phyloP scores from a whole-genome alignment of 495 filamentous ascomycete genomes.

The Paragyromitra xinjiangensis region DNA sequence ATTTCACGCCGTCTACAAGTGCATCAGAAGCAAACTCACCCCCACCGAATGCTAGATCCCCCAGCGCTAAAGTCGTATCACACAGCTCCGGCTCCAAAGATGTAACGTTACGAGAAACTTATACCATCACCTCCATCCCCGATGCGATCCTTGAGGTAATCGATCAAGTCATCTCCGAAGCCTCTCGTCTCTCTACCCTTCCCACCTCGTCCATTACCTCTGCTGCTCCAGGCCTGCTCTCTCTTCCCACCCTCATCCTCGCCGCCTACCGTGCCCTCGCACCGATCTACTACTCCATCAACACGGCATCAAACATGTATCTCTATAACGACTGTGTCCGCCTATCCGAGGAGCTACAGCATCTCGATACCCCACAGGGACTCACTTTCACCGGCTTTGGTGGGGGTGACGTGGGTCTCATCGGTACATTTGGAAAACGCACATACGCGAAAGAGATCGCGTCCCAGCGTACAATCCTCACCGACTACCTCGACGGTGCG shows the following conservation, averaged over 20 bases:
- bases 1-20: conserved; percentile 33
- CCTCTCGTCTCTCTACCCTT: conserved; percentile 50
- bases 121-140: conserved; percentile 86
- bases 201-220: conserved; percentile 68
- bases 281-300: conserved; percentile 75
- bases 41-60: conserved; percentile 27
- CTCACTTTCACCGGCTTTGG: conserved; percentile 51
- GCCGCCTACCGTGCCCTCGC: conserved; percentile 92
- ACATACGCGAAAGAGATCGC: conserved; percentile 89
- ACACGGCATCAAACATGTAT: conserved; percentile 64
- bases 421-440: conserved; percentile 81
- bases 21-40: conserved; percentile 28
- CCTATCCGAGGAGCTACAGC: conserved; percentile 71
- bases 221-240: conserved; percentile 77
- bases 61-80: neutral
- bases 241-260: conserved; percentile 81
- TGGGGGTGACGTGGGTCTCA: conserved; percentile 74
- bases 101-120: conserved; percentile 83
- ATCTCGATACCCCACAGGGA: neutral
- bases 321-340: conserved; percentile 92
- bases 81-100: conserved; percentile 60
- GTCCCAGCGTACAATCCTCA: conserved; percentile 80
- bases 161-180: conserved; percentile 65
- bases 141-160: conserved; percentile 77
- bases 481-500: conserved; percentile 82